Percentiles rank a stretch among this genome's conserved stretches.
phyloP scores from a whole-genome alignment of 192 early-diverging fungal genomes.

The Coemansia sp. region DNA sequence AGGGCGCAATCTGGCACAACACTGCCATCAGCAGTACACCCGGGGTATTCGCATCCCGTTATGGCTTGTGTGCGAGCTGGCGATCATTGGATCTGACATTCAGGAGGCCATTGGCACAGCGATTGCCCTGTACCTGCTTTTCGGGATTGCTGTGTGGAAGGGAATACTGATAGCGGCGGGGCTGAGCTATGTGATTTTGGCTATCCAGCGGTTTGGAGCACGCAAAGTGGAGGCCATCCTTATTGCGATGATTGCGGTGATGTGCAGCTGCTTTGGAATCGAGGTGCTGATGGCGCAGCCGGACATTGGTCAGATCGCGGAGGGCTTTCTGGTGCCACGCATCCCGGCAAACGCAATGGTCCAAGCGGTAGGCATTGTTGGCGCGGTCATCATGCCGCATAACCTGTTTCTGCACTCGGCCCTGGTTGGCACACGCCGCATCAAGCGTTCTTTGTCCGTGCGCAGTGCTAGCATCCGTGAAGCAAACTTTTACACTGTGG shows the following conservation, averaged over 20 bases:
- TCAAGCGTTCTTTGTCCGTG: slow-evolving; percentile 31
- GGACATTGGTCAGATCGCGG: slow-evolving; percentile 49
- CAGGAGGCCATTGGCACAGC: slow-evolving; percentile 90
- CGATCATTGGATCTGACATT: slow-evolving; percentile 73
- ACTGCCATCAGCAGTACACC: slow-evolving; percentile 51
- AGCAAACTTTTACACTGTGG: slow-evolving; percentile 68
- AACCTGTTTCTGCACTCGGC: slow-evolving; percentile 87
- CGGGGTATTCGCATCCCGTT: slow-evolving; percentile 46
- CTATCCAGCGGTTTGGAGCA: slow-evolving; percentile 63
- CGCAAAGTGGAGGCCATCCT: slow-evolving; percentile 76
- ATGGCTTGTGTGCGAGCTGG: slow-evolving; percentile 65
- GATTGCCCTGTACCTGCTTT: slow-evolving; percentile 80
- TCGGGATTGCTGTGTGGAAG: slow-evolving; percentile 65
- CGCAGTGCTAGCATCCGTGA: slow-evolving; percentile 62
- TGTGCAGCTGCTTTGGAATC: slow-evolving; percentile 78
- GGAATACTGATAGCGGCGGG: slow-evolving; percentile 78
- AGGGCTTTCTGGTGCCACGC: slow-evolving; percentile 59
- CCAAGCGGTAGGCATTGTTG: slow-evolving; percentile 70
- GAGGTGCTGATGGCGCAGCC: slow-evolving; percentile 63
- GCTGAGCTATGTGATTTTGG: slow-evolving; percentile 80
- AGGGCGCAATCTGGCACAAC: slow-evolving; percentile 65
- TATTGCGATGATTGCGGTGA: slow-evolving; percentile 69
- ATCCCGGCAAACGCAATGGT: slow-evolving; percentile 62
- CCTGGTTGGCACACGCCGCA: slow-evolving; percentile 66
- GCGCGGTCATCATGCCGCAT: slow-evolving; percentile 85